These are phyloP conservation scores for Hypoxylon perforatum DNA, from an alignment of 495 filamentous ascomycete genomes.

Conservation along the genomic window DNA sequence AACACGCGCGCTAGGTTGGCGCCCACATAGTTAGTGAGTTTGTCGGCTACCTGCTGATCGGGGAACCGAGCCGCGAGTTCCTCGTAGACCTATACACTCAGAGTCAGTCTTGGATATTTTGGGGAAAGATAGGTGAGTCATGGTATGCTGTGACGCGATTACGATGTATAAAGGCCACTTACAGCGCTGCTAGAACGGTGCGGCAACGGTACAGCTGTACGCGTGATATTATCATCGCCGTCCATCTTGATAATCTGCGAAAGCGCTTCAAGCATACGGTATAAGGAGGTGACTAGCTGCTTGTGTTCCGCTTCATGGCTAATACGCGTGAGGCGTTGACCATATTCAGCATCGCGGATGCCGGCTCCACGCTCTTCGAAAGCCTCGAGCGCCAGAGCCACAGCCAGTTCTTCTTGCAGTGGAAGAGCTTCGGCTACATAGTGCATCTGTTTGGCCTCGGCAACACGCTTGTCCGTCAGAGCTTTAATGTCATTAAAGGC, in stretches of 20 bases:
- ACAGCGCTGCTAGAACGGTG: conserved; percentile 9
- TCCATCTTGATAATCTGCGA: conserved; percentile 52
- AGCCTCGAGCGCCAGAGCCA: conserved; percentile 54
- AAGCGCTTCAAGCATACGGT: conserved; percentile 54
- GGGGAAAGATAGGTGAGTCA: neutral
- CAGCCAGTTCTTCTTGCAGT: conserved; percentile 48
- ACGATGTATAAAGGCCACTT: conserved; percentile 1
- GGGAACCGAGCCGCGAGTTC: conserved; percentile 48
- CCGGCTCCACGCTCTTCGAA: conserved; percentile 55
- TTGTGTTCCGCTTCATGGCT: conserved; percentile 46
- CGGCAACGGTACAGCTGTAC: conserved; percentile 49
- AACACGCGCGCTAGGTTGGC: conserved; percentile 51
- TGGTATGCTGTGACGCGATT: neutral
- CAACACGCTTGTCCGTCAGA: conserved; percentile 53
- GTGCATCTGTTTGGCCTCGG: conserved; percentile 45
- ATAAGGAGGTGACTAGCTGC: conserved; percentile 52
- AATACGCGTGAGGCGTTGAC: conserved; percentile 49
- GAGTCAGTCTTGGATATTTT: neutral
- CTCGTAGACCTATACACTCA: conserved; percentile 32
- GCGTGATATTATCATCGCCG: conserved; percentile 40
- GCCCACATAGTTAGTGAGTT: conserved; percentile 54
- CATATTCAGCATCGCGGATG: conserved; percentile 45
- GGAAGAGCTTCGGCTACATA: conserved; percentile 32
- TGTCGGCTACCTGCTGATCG: conserved; percentile 46
- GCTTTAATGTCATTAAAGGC: conserved; percentile 21